A percentile compares a stretch with the other conserved stretches of the same genome.
Conservation (phyloP, 176 grass and related monocot genomes). For the Carex myosuroides region DNA sequence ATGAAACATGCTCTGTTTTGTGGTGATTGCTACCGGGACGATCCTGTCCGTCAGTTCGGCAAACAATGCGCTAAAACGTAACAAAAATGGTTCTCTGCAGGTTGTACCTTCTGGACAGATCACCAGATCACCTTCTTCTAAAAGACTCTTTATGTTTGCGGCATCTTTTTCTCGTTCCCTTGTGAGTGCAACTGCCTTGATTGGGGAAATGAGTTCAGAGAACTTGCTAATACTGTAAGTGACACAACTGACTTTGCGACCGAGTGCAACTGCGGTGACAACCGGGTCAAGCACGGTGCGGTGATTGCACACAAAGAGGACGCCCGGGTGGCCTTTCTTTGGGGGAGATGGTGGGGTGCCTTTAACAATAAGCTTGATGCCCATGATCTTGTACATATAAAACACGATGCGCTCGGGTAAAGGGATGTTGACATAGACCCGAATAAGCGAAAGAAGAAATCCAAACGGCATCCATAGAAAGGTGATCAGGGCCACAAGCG, state of each 20-base stretch:
- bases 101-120: constrained; percentile 98
- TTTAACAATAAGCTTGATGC: constrained; percentile 79
- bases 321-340: constrained; percentile 68
- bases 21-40: constrained; percentile 85
- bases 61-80: constrained; percentile 95
- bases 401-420: constrained; percentile 87
- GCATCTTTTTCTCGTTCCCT: constrained; percentile 81
- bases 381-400: constrained; percentile 89
- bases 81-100: constrained; percentile 83
- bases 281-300: constrained; percentile 83
- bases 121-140: constrained; percentile 88
- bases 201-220: constrained; percentile 94
- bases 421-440: constrained; percentile 87
- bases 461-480: constrained; percentile 96
- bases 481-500: constrained; percentile 68
- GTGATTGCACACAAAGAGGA: constrained; percentile 96
- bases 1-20: constrained; percentile 81
- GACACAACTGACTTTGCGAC: constrained; percentile 92
- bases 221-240: constrained; percentile 98
- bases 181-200: constrained; percentile 72
- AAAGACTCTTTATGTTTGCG: constrained; percentile 64
- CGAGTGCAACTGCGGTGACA: constrained; percentile 62
- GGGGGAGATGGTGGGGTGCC: constrained; percentile 64
- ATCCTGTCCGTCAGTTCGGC: constrained; percentile 96
- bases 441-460: constrained; percentile 65